These are phyloP conservation scores for Exobasidium cylindrosporum DNA, from an alignment of 1,284 basidiomycete genomes.

Conservation along the genomic window DNA sequence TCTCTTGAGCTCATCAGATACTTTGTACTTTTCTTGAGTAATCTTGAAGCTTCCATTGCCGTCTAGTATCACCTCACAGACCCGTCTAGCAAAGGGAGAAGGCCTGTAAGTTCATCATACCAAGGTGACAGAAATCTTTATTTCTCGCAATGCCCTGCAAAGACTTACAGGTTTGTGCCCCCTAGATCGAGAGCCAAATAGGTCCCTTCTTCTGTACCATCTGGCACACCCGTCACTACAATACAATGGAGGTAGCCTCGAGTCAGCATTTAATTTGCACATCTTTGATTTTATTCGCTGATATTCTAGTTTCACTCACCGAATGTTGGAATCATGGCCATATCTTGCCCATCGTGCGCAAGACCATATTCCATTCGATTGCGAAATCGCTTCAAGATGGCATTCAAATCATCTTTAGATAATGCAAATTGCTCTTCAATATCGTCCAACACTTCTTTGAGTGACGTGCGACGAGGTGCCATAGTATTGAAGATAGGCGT, in stretches of 20 bases:
- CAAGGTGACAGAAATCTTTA: slow-evolving; percentile 1
- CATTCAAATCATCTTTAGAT: slow-evolving; percentile 28
- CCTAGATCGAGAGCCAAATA: slow-evolving; percentile 50
- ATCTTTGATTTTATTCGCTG: not conserved
- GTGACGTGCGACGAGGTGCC: not conserved
- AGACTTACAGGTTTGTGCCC: slow-evolving; percentile 39
- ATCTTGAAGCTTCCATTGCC: slow-evolving; percentile 84
- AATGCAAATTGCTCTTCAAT: slow-evolving; percentile 37
- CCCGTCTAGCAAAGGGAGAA: slow-evolving; percentile 60
- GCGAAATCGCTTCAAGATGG: slow-evolving; percentile 33
- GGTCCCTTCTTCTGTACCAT: slow-evolving; percentile 46
- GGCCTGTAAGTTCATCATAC: not conserved
- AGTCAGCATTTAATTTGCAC: not conserved
- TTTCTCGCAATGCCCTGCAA: not conserved
- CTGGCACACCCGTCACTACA: slow-evolving; percentile 34
- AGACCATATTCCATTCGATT: slow-evolving; percentile 42
- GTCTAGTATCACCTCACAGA: slow-evolving; percentile 84
- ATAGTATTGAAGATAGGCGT: not conserved
- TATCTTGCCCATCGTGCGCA: slow-evolving; percentile 38
- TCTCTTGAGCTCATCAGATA: slow-evolving; percentile 48
- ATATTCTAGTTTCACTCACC: slow-evolving; percentile 12
- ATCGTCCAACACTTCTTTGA: slow-evolving; percentile 13
- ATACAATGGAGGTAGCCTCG: slow-evolving; percentile 1
- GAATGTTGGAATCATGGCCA: slow-evolving; percentile 51
- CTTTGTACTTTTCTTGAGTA: slow-evolving; percentile 58